phyloP scores from a whole-genome alignment of 2,329 filamentous ascomycete species.

The Rugonectria rugulosa region DNA sequence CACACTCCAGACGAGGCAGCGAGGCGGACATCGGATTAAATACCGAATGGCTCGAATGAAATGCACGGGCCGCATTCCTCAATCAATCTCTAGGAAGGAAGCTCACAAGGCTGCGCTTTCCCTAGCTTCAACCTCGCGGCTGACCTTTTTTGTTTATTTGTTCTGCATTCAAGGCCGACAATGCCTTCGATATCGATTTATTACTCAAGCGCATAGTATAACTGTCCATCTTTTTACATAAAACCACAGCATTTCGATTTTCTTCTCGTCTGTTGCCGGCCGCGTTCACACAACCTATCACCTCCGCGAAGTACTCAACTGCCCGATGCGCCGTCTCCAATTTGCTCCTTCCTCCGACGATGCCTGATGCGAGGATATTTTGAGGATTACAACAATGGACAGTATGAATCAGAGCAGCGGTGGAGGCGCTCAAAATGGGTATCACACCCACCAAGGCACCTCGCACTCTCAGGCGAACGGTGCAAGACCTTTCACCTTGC shows the following conservation, averaged over 20 bases:
- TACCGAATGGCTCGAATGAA: slow-evolving; percentile 30
- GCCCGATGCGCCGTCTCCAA: slow-evolving; percentile 38
- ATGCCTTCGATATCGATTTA: slow-evolving; percentile 35
- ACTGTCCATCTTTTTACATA: slow-evolving; percentile 2
- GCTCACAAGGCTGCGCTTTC: slow-evolving; percentile 38
- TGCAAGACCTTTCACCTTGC: slow-evolving; percentile 65
- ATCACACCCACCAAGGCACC: slow-evolving; percentile 34
- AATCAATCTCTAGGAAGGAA: slow-evolving; percentile 31
- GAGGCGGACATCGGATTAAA: slow-evolving; percentile 35
- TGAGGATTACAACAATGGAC: slow-evolving; percentile 41
- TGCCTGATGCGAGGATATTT: slow-evolving; percentile 41
- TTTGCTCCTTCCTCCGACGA: slow-evolving; percentile 40
- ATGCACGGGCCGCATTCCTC: slow-evolving; percentile 30
- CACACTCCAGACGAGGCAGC: slow-evolving; percentile 34
- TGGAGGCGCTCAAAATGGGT: slow-evolving; percentile 46
- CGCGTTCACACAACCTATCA: slow-evolving; percentile 18
- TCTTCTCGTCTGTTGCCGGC: slow-evolving; percentile 10
- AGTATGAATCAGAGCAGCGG: slow-evolving; percentile 41
- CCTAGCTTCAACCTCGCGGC: slow-evolving; percentile 31
- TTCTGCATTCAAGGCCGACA: slow-evolving; percentile 22
- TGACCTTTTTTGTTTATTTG: slow-evolving; percentile 19
- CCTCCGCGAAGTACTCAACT: slow-evolving; percentile 16
- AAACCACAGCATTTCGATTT: slow-evolving; percentile 1
- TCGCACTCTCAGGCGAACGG: slow-evolving; percentile 37
- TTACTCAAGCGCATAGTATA: slow-evolving; percentile 10